Conservation (phyloP, 2,329 filamentous ascomycete genomes). For the Colletotrichum cordylinicola region DNA sequence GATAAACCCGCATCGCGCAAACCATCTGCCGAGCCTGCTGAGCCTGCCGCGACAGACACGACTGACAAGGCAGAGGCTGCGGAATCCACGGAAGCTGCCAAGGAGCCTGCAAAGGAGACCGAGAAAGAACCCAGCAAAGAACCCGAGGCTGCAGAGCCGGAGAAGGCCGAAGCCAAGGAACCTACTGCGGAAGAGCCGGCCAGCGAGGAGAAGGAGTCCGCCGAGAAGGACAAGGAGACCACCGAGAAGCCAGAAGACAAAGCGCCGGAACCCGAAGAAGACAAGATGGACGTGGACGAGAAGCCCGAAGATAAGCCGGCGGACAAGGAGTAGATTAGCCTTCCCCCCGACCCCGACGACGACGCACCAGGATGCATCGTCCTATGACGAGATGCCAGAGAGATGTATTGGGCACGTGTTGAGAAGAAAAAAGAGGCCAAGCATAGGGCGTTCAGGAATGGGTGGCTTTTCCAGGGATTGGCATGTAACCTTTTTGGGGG, state of each 20-base stretch:
- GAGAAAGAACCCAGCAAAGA: conserved; percentile 16
- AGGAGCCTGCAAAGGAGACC: conserved; percentile 20
- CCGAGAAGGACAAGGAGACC: conserved; percentile 25
- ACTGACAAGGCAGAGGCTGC: background rate
- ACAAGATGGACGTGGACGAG: conserved; percentile 27
- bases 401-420: background rate
- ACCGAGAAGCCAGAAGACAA: conserved; percentile 22
- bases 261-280: conserved; percentile 17
- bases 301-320: conserved; percentile 10
- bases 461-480: conserved; percentile 3
- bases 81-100: background rate
- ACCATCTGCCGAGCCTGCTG: conserved; percentile 8
- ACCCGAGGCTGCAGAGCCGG: background rate
- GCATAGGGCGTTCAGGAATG: conserved; percentile 7
- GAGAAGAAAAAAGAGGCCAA: background rate
- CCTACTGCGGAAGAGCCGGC: background rate
- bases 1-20: conserved; percentile 25
- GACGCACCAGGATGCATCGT: background rate
- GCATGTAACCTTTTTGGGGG: background rate
- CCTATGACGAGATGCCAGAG: conserved; percentile 4
- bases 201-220: conserved; percentile 14
- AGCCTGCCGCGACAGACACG: conserved; percentile 24
- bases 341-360: background rate
- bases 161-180: conserved; percentile 18
- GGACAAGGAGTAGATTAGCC: background rate